Base-by-base conservation (phyloP, 108 stramenopile genomes). In the Nannochloropsis oceanica region DNA sequence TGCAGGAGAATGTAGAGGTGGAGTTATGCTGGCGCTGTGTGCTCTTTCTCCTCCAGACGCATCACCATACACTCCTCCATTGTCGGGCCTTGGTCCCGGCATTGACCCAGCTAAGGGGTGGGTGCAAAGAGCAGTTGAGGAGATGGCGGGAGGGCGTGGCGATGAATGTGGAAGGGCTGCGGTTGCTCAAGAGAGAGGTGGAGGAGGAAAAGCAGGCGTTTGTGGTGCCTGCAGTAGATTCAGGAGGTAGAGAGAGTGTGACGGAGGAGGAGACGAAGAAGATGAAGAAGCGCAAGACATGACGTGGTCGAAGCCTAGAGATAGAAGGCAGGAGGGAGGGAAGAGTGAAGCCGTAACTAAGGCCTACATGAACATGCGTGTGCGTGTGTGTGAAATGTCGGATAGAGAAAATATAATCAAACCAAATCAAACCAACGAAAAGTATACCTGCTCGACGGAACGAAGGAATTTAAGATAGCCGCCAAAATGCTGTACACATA, bases 11-110 rank as follows among this genome's bases (percentile, higher is more conserved):
- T 11, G 81, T 87, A 44, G 87, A 87, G 84, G 84, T 87, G 22
- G 87, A 87, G 87, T 84, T 87, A 42, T 87, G 87, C 83, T 79
- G 80, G 27, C 87, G 87, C 42, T 87, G 87, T 42, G 81, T 83
- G 26, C 44, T 87, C 43, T 84, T 87, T 8, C 73, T 87, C 12
- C 81, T 87, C 44, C 80, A 81, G 12, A 80, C 84, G 50, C 87
- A 87, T n/a, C 87, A 87, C 59, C 59, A n/a, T 10, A 18, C n/a
- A 7, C 59, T 73, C 59, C 59, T 73, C 9, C 59, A 73, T n/a
- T n/a, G 59, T n/a, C 59, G 59, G 22, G 59, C 18, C 59, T n/a
- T 73, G 59, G n/a, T 73, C 2, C 59, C 59, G 22, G 22, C n/a
- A 7, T 10, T 73, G 22, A 73, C n/a, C 8, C 22, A 73, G 22